Percentiles rank a stretch among this genome's conserved stretches.
These are phyloP conservation scores for Collybia sordida DNA, from an alignment of 768 basidiomycete genomes.

Conservation along the genomic window DNA sequence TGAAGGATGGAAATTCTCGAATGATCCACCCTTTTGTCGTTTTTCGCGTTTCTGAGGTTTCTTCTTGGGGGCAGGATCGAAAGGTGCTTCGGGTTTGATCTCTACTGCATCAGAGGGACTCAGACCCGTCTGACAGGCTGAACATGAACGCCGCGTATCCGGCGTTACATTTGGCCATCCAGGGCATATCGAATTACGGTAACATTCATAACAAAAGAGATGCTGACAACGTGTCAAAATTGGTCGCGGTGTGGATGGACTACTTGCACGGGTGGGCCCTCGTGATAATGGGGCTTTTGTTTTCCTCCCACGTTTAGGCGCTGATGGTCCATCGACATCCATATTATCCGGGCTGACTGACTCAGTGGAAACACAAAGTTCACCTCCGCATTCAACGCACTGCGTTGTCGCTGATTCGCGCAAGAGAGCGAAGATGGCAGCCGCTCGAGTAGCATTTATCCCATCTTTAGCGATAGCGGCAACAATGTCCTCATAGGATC, in stretches of 20 bases:
- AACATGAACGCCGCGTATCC: slow-evolving; percentile 64
- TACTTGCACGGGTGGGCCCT: slow-evolving; percentile 71
- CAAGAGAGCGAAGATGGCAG: slow-evolving; percentile 81
- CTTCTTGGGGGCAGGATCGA: slow-evolving; percentile 54
- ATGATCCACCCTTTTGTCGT: slow-evolving; percentile 48
- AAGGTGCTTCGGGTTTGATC: slow-evolving; percentile 59
- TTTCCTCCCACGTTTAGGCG: slow-evolving; percentile 48
- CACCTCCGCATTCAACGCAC: slow-evolving; percentile 84
- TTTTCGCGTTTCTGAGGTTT: slow-evolving; percentile 67
- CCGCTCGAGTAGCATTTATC: slow-evolving; percentile 70
- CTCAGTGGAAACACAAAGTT: slow-evolving; percentile 60
- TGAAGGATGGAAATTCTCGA: slow-evolving; percentile 69
- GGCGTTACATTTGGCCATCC: slow-evolving; percentile 74
- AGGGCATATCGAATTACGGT: slow-evolving; percentile 73
- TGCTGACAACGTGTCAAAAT: slow-evolving; percentile 93
- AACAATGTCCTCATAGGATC: slow-evolving; percentile 78
- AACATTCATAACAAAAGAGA: slow-evolving; percentile 87
- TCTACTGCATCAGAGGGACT: slow-evolving; percentile 78
- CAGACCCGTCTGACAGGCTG: slow-evolving; percentile 74
- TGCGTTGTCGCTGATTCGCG: slow-evolving; percentile 86
- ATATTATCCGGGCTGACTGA: slow-evolving; percentile 42
- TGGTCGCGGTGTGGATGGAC: slow-evolving; percentile 61
- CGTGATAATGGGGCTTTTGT: slow-evolving; percentile 58
- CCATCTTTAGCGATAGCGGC: slow-evolving; percentile 78
- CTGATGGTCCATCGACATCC: slow-evolving; percentile 49